Conservation (phyloP, 495 filamentous ascomycete genomes). For the Hypoxylon lienhwacheense region DNA sequence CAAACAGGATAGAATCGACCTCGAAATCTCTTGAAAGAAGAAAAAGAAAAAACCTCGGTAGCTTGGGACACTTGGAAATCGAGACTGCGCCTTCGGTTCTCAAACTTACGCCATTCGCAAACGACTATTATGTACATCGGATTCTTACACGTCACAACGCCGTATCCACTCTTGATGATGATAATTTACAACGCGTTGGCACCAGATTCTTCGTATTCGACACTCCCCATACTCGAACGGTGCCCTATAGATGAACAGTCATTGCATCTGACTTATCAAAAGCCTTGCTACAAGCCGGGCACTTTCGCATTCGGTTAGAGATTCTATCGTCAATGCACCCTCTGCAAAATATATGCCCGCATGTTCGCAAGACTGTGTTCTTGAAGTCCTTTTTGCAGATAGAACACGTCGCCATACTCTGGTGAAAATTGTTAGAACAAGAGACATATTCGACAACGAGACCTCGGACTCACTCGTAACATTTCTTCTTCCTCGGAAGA, state of each 20-base stretch:
- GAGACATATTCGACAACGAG: not conserved
- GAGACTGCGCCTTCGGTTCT: not conserved
- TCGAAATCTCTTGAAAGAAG: conserved; percentile 2
- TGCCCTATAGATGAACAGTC: conserved; percentile 56
- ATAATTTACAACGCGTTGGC: conserved; percentile 33
- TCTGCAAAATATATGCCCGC: conserved; percentile 95
- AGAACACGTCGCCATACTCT: conserved; percentile 86
- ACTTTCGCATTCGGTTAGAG: conserved; percentile 86
- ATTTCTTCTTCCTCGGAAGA: conserved; percentile 79
- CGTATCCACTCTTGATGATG: conserved; percentile 11
- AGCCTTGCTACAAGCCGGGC: conserved; percentile 85
- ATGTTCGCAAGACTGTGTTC: conserved; percentile 87
- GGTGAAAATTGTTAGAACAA: conserved; percentile 24
- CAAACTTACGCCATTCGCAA: not conserved
- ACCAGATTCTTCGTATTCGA: not conserved
- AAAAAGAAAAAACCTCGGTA: not conserved
- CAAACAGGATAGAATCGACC: not conserved
- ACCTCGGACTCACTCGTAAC: conserved; percentile 67
- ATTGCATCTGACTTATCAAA: conserved; percentile 90
- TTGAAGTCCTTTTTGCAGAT: conserved; percentile 91
- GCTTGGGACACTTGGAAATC: not conserved
- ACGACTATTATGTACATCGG: conserved; percentile 35
- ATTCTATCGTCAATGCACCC: conserved; percentile 86
- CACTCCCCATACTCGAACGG: not conserved
- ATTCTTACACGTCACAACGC: conserved; percentile 30